A percentile compares a stretch with the other conserved stretches of the same genome.
These are phyloP conservation scores for Obba rivulosa DNA, from an alignment of 768 basidiomycete species.

Conservation along the genomic window DNA sequence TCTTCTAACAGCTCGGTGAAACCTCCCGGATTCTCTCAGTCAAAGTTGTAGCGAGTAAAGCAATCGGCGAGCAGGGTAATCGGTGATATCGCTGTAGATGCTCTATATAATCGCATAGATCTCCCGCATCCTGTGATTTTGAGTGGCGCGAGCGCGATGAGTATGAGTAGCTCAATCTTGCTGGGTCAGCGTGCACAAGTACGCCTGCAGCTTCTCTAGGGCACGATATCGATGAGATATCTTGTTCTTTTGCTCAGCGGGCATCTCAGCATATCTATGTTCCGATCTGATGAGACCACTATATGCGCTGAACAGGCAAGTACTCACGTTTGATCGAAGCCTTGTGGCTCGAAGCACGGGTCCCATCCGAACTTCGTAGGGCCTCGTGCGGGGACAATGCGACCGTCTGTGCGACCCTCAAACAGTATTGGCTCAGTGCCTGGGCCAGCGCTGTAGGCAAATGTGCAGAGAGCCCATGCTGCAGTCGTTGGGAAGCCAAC, in stretches of 20 bases:
- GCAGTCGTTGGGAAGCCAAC: conserved; percentile 67
- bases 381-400: conserved; percentile 84
- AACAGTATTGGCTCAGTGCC: conserved; percentile 72
- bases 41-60: too few species aligned
- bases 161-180: too few species aligned
- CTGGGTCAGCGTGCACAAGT: conserved; percentile 23
- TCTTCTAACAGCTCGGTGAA: background rate
- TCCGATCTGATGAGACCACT: background rate
- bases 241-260: conserved; percentile 51
- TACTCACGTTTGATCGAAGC: conserved; percentile 69
- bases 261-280: conserved; percentile 67
- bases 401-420: conserved; percentile 85
- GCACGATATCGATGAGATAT: conserved; percentile 66
- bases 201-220: conserved; percentile 47
- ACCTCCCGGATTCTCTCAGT: too few species aligned
- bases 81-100: too few species aligned
- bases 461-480: conserved; percentile 92
- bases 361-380: conserved; percentile 87
- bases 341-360: conserved; percentile 74
- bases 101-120: too few species aligned
- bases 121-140: too few species aligned
- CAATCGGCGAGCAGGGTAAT: too few species aligned
- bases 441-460: conserved; percentile 89
- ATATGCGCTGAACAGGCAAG: background rate
- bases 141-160: too few species aligned